Conservation (phyloP, 1,284 basidiomycete species). For the Boletus semigastroideus region DNA sequence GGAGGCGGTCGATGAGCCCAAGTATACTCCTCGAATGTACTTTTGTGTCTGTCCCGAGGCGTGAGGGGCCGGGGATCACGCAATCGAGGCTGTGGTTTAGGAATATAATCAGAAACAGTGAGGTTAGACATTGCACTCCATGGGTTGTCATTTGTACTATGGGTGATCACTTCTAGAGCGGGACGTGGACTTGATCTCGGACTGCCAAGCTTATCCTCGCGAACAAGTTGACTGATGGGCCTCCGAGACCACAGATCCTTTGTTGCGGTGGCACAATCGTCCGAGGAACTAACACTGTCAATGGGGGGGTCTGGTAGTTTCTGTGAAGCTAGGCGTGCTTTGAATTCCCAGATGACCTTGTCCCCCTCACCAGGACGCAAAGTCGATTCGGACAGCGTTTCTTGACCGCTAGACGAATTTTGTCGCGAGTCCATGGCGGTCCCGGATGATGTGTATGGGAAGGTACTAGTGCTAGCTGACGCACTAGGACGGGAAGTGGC, state of each 20-base stretch:
- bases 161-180: conserved; percentile 33
- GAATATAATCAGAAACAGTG: conserved; percentile 18
- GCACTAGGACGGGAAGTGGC: conserved; percentile 40
- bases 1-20: conserved; percentile 91
- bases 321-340: conserved; percentile 18
- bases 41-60: conserved; percentile 39
- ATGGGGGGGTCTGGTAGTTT: conserved; percentile 16
- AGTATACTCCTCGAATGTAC: conserved; percentile 63
- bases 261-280: conserved; percentile 33
- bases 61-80: conserved; percentile 22
- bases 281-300: conserved; percentile 26
- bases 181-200: conserved; percentile 27
- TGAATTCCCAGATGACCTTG: conserved; percentile 33
- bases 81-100: conserved; percentile 22
- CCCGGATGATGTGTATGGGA: conserved; percentile 26
- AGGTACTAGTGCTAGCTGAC: conserved; percentile 26
- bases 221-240: conserved; percentile 30
- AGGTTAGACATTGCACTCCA: conserved; percentile 20
- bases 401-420: conserved; percentile 33
- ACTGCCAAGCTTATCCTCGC: conserved; percentile 21
- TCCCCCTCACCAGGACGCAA: conserved; percentile 33
- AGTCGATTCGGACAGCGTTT: conserved; percentile 33
- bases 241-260: conserved; percentile 33
- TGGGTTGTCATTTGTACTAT: conserved; percentile 16
- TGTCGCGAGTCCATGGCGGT: conserved; percentile 28